Conservation (phyloP, 331 rosid genomes). For the Telfairia occidentalis region DNA sequence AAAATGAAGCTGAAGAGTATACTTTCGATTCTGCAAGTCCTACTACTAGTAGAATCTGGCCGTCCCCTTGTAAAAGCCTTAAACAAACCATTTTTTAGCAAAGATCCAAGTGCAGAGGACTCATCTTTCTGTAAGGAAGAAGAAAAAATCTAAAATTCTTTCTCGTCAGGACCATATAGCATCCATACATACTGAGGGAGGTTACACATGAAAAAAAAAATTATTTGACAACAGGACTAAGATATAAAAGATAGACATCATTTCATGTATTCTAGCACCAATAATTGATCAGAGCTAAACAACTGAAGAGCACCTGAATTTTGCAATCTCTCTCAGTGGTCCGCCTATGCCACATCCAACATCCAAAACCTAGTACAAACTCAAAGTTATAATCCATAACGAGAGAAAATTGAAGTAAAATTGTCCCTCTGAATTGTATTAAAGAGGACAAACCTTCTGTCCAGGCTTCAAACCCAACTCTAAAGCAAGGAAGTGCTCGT, state of each 20-base stretch:
- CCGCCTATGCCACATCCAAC: conserved; percentile 94
- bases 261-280: neutral
- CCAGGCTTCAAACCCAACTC: conserved; percentile 65
- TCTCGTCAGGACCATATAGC: too few species aligned
- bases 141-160: too few species aligned
- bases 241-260: neutral
- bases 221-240: neutral
- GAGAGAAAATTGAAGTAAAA: neutral
- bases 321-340: conserved; percentile 65
- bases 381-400: neutral
- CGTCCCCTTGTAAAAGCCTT: neutral
- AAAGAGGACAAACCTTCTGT: conserved; percentile 44
- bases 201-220: neutral
- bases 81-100: neutral
- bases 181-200: neutral
- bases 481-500: conserved; percentile 73
- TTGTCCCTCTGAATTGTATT: neutral
- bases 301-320: conserved; percentile 43
- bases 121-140: too few species aligned
- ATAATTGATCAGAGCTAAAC: neutral
- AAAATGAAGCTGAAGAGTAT: too few species aligned
- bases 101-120: neutral
- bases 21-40: too few species aligned
- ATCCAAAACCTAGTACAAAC: conserved; percentile 47
- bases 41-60: too few species aligned